Evolutionary conservation across 2,329 filamentous ascomycete species (phyloP).

Genomic region (Stemphylium vesicarium): DNA sequence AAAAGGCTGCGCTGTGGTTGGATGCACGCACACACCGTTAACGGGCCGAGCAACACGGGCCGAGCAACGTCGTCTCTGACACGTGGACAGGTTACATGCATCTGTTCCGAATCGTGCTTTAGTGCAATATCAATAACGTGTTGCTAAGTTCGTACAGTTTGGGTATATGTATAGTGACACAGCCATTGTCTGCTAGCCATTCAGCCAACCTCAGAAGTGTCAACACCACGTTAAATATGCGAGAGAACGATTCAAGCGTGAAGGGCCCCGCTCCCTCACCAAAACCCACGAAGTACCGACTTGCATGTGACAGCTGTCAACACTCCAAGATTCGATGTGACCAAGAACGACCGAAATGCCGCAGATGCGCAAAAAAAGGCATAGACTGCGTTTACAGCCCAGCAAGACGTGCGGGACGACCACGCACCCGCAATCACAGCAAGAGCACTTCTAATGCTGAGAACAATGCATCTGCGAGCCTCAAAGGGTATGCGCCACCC

Average conservation of each 20-base stretch:
- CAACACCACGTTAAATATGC: not conserved
- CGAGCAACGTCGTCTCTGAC: not conserved
- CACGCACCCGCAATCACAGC: slow-evolving; percentile 9
- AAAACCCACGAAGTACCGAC: slow-evolving; percentile 11
- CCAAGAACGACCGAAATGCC: slow-evolving; percentile 11
- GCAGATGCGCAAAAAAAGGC: slow-evolving; percentile 15
- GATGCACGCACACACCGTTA: no score
- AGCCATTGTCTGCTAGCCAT: not conserved
- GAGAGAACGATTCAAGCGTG: slow-evolving; percentile 2
- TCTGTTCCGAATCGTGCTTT: not conserved
- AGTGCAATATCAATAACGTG: not conserved
- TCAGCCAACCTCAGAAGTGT: not conserved
- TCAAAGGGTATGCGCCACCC: not conserved
- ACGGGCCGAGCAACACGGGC: not conserved
- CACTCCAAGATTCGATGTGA: slow-evolving; percentile 14
- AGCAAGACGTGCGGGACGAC: slow-evolving; percentile 9
- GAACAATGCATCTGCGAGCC: not conserved
- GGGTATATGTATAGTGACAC: slow-evolving; percentile 4
- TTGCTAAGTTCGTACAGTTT: not conserved
- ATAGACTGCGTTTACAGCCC: slow-evolving; percentile 12
- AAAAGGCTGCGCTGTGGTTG: no score
- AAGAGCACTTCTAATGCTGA: not conserved
- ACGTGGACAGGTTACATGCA: not conserved
- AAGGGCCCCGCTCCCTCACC: not conserved
- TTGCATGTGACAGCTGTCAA: slow-evolving; percentile 13